phyloP scores from a whole-genome alignment of 2,329 filamentous ascomycete genomes.

The Trichoderma sp. region DNA sequence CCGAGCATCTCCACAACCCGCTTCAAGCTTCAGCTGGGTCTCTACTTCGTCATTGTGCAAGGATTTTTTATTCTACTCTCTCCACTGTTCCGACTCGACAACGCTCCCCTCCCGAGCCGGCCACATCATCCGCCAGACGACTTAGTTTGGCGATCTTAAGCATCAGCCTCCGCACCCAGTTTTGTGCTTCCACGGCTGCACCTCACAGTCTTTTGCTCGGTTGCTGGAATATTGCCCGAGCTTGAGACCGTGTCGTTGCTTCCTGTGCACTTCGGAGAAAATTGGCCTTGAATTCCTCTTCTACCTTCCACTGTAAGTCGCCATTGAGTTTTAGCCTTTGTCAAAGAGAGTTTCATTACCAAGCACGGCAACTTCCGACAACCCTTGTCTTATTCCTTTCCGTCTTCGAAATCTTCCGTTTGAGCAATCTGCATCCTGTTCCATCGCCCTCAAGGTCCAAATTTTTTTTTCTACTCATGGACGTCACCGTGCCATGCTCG shows the following conservation, averaged over 20 bases:
- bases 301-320: conserved; percentile 19
- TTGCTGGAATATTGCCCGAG: conserved; percentile 44
- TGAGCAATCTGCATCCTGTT: neutral
- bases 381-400: neutral
- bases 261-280: conserved; percentile 14
- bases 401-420: neutral
- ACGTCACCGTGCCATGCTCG: neutral
- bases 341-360: neutral
- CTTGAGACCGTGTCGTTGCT: conserved; percentile 23
- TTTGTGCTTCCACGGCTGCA: conserved; percentile 17
- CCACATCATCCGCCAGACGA: neutral
- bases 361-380: neutral
- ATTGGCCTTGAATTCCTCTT: neutral
- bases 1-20: neutral
- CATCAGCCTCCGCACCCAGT: neutral
- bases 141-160: neutral
- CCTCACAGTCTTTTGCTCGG: conserved; percentile 29
- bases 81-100: conserved; percentile 12
- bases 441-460: neutral
- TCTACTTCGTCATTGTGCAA: conserved; percentile 5
- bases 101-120: neutral
- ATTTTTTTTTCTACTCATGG: neutral
- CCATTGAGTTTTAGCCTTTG: neutral
- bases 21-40: neutral
- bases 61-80: neutral